Evolutionary conservation across 768 basidiomycete genomes (phyloP).

Genomic region (Zangia roseola): DNA sequence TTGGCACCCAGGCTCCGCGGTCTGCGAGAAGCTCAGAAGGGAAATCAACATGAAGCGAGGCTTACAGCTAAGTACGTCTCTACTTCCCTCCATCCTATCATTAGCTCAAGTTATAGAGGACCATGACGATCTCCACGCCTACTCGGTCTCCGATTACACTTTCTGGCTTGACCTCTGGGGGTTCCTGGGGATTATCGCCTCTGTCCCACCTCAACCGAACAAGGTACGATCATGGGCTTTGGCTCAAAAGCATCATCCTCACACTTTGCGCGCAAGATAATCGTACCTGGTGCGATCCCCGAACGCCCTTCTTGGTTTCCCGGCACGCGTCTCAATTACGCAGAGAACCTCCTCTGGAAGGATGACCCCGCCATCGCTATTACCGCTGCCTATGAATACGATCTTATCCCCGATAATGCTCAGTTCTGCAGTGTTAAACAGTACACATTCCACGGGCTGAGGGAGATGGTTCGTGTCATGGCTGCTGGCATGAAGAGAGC

Average conservation of each 20-base stretch:
- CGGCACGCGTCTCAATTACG: conserved; percentile 63
- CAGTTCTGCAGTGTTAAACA: conserved; percentile 36
- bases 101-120: conserved; percentile 42
- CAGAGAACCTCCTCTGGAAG: conserved; percentile 64
- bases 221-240: conserved; percentile 34
- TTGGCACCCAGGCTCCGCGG: conserved; percentile 39
- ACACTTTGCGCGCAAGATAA: conserved; percentile 33
- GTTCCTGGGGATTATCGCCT: conserved; percentile 58
- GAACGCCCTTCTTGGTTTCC: conserved; percentile 72
- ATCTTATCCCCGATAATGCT: conserved; percentile 24
- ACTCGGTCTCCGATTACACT: conserved; percentile 60
- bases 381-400: conserved; percentile 57
- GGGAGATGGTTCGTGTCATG: conserved; percentile 52
- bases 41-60: conserved; percentile 64
- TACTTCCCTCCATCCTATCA: background rate
- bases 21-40: conserved; percentile 52
- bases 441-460: conserved; percentile 54
- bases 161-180: conserved; percentile 78
- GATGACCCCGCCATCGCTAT: conserved; percentile 61
- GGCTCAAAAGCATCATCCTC: background rate
- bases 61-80: conserved; percentile 45
- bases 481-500: conserved; percentile 55
- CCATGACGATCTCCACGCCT: conserved; percentile 64
- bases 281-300: conserved; percentile 44
- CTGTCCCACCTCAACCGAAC: conserved; percentile 45